phyloP scores from a whole-genome alignment of 2,329 filamentous ascomycete genomes.

The Knufia petricola region DNA sequence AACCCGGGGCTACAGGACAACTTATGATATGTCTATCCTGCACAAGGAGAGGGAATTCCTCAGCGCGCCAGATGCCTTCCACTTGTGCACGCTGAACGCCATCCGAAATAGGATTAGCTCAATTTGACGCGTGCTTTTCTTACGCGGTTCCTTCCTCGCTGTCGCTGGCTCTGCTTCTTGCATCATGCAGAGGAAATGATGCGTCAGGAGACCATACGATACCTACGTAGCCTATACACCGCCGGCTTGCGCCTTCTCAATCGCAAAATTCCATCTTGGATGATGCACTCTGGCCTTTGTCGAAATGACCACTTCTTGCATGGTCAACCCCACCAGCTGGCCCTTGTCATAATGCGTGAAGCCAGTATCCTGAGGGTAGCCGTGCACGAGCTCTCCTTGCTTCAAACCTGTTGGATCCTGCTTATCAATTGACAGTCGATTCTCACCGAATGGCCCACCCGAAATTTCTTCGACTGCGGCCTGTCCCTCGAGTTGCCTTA shows the following conservation, averaged over 20 bases:
- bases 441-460: slow-evolving; percentile 2
- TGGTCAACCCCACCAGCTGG: slow-evolving; percentile 1
- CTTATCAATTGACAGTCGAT: not conserved
- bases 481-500: slow-evolving; percentile 1
- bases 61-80: too few species aligned
- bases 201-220: too few species aligned
- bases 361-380: slow-evolving; percentile 7
- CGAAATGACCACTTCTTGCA: slow-evolving; percentile 4
- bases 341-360: slow-evolving; percentile 5
- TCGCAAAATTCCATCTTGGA: slow-evolving; percentile 9
- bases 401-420: not conserved
- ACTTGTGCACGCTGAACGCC: too few species aligned
- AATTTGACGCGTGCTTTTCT: too few species aligned
- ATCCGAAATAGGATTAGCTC: too few species aligned
- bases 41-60: too few species aligned
- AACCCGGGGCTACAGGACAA: too few species aligned
- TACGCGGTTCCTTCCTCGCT: too few species aligned
- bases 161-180: too few species aligned
- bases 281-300: slow-evolving; percentile 6
- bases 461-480: slow-evolving; percentile 5
- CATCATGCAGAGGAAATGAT: too few species aligned
- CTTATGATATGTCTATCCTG: too few species aligned
- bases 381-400: slow-evolving; percentile 1
- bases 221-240: too few species aligned
- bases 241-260: not conserved